phyloP scores from a whole-genome alignment of 1,139 yeast genomes.

The Lizanozyma gosingica region DNA sequence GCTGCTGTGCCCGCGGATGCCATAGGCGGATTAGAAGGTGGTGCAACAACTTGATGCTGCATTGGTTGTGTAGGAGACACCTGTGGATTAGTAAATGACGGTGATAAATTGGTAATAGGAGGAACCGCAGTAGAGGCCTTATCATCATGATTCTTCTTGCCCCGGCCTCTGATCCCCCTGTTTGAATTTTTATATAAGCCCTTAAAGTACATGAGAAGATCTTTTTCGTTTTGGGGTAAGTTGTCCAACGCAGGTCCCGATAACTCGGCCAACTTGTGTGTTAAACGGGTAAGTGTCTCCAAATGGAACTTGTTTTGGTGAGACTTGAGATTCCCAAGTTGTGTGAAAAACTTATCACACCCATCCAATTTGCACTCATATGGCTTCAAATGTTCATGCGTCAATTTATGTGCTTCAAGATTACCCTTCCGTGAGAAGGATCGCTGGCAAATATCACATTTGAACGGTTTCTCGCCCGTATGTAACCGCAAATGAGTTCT shows the following conservation, averaged over 20 bases:
- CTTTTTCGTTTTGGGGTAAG: slow-evolving; percentile 56
- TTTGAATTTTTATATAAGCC: slow-evolving; percentile 78
- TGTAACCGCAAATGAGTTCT: slow-evolving; percentile 82
- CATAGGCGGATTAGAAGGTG: slow-evolving; percentile 1
- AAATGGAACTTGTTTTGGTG: slow-evolving; percentile 88
- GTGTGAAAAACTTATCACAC: slow-evolving; percentile 83
- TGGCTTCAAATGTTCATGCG: slow-evolving; percentile 76
- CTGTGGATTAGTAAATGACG: neutral
- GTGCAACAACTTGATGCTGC: slow-evolving; percentile 4
- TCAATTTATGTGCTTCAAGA: slow-evolving; percentile 74
- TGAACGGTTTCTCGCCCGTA: slow-evolving; percentile 86
- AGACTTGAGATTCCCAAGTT: slow-evolving; percentile 84
- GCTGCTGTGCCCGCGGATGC: neutral
- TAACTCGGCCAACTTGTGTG: slow-evolving; percentile 54
- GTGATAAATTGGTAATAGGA: neutral
- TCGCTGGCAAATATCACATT: slow-evolving; percentile 64
- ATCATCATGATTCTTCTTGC: slow-evolving; percentile 32
- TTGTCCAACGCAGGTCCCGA: slow-evolving; percentile 28
- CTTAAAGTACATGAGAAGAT: slow-evolving; percentile 66
- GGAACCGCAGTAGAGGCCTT: neutral
- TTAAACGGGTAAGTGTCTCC: slow-evolving; percentile 56
- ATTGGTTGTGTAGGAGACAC: slow-evolving; percentile 6
- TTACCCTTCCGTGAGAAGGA: slow-evolving; percentile 85
- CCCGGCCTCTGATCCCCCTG: slow-evolving; percentile 87
- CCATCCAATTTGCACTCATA: slow-evolving; percentile 70